These are phyloP conservation scores for Piloderma croceum DNA, from an alignment of 768 basidiomycete genomes.

Conservation along the genomic window DNA sequence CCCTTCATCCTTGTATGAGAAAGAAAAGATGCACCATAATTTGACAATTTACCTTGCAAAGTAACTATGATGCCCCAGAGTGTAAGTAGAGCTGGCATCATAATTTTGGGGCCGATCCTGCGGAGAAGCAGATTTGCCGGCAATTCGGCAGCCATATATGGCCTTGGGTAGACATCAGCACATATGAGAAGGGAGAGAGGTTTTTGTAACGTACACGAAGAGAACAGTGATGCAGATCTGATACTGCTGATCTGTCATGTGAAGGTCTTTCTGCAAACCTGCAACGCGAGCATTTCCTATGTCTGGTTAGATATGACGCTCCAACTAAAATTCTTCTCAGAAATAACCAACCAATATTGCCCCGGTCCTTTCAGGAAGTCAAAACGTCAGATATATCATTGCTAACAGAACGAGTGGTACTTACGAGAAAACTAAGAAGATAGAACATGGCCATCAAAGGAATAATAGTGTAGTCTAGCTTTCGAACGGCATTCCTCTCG, in stretches of 20 bases:
- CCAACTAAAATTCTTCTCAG: too few species aligned
- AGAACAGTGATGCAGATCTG: conserved; percentile 45
- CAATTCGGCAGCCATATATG: conserved; percentile 54
- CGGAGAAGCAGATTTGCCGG: conserved; percentile 59
- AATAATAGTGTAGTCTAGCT: conserved; percentile 43
- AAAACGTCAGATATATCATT: too few species aligned
- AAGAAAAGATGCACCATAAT: not conserved
- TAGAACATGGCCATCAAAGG: conserved; percentile 47
- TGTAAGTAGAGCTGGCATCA: conserved; percentile 57
- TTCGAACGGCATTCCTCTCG: conserved; percentile 41
- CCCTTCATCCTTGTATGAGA: conserved; percentile 23
- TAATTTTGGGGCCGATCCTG: conserved; percentile 46
- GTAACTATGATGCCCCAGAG: conserved; percentile 66
- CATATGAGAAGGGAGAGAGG: conserved; percentile 1
- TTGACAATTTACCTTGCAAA: conserved; percentile 47
- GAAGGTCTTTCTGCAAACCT: conserved; percentile 49
- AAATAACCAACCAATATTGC: too few species aligned
- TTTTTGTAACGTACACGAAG: conserved; percentile 28
- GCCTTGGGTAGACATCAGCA: conserved; percentile 16
- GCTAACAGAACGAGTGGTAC: too few species aligned
- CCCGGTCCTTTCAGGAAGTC: conserved; percentile 6
- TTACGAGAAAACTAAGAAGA: conserved; percentile 48
- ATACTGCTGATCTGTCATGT: conserved; percentile 47
- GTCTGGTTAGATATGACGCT: conserved; percentile 26
- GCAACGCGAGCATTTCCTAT: conserved; percentile 58